Percentiles rank a stretch among this genome's conserved stretches.
phyloP scores from a whole-genome alignment of 140 eudicot species.

The Oenanthe javanica region DNA sequence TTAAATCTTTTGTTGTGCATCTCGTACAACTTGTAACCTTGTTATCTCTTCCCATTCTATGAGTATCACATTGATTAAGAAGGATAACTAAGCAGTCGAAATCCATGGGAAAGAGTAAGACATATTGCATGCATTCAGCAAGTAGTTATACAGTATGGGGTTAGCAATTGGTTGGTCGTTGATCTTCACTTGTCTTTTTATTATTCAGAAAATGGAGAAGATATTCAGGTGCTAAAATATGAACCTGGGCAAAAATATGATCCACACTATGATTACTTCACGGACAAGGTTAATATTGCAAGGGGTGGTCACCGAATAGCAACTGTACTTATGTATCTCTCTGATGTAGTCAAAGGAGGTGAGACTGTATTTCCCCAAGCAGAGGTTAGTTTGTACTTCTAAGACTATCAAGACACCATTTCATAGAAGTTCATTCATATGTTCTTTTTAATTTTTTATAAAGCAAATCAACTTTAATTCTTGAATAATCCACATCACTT shows the following conservation, averaged over 20 bases:
- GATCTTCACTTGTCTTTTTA: neutral
- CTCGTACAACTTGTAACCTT: neutral
- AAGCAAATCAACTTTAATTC: no score
- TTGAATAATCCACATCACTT: no score
- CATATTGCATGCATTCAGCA: neutral
- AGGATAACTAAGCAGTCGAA: neutral
- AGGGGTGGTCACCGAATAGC: slow-evolving; percentile 95
- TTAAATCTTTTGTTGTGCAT: neutral
- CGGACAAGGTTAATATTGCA: slow-evolving; percentile 77
- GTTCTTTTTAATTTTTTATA: no score
- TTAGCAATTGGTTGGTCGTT: neutral
- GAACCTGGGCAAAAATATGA: slow-evolving; percentile 94
- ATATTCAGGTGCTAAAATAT: slow-evolving; percentile 75
- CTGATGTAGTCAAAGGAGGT: slow-evolving; percentile 83
- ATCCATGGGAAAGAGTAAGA: neutral
- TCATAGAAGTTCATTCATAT: no score
- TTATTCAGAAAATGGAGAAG: slow-evolving; percentile 79
- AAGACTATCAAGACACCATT: neutral
- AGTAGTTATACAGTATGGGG: neutral
- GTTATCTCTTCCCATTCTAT: neutral
- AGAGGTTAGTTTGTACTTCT: slow-evolving; percentile 49
- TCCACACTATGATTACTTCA: slow-evolving; percentile 78
- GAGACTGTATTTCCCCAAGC: slow-evolving; percentile 94
- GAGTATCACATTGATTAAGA: neutral
- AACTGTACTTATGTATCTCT: slow-evolving; percentile 89